These are phyloP conservation scores for Podaxis pistillaris DNA, from an alignment of 768 basidiomycete species.

Conservation along the genomic window DNA sequence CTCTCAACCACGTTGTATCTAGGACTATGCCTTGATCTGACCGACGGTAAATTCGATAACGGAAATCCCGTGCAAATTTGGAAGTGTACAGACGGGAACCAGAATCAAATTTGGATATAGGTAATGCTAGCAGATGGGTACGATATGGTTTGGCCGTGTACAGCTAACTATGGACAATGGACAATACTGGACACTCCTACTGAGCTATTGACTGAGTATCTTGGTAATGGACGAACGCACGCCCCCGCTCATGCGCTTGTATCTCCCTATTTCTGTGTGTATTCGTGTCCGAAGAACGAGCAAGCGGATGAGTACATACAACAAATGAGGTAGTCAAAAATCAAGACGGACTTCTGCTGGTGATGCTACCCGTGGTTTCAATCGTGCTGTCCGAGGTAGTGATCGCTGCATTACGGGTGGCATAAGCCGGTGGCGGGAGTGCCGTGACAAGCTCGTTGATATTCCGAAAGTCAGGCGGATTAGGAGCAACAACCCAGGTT, in stretches of 20 bases:
- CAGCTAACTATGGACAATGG: neutral
- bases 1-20: neutral
- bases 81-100: constrained; percentile 20
- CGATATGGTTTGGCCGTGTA: neutral
- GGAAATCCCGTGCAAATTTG: constrained; percentile 21
- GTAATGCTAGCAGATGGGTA: neutral
- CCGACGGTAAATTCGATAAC: constrained; percentile 20
- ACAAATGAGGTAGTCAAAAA: neutral
- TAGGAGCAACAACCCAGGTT: neutral
- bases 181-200: neutral
- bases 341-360: neutral
- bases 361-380: neutral
- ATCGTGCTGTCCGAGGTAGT: neutral
- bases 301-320: neutral
- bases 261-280: neutral
- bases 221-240: neutral
- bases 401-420: neutral
- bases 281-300: neutral
- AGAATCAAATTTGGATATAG: constrained; percentile 16
- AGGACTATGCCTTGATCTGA: constrained; percentile 24
- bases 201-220: neutral
- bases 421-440: constrained; percentile 3
- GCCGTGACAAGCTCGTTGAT: constrained; percentile 9
- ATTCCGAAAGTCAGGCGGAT: constrained; percentile 4
- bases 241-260: neutral